Evolutionary conservation across 139 green algal genomes (phyloP).

Genomic region (Limnomonas spitsbergensis): DNA sequence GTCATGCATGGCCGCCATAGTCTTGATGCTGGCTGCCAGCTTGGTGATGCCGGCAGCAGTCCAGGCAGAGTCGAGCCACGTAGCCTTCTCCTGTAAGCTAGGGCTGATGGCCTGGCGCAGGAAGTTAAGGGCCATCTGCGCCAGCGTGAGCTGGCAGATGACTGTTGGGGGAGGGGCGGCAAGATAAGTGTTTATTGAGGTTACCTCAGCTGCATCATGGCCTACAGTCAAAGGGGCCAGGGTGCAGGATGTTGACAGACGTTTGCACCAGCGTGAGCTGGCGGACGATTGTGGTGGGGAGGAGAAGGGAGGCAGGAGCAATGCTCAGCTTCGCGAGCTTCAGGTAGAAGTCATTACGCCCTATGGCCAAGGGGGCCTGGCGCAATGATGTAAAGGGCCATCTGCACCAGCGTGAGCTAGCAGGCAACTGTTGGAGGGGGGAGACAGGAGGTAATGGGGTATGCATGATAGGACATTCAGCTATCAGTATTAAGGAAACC

Average conservation of each 20-base stretch:
- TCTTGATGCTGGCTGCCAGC: neutral
- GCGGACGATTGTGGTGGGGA: neutral
- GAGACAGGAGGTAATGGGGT: too few relatives aligned
- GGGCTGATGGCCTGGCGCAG: conserved; percentile 9
- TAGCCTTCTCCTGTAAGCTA: conserved; percentile 7
- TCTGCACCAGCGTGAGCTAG: conserved; percentile 5
- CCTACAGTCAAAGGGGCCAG: too few relatives aligned
- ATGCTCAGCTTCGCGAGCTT: too few relatives aligned
- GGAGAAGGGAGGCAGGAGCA: neutral
- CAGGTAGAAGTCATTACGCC: too few relatives aligned
- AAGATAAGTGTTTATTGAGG: too few relatives aligned
- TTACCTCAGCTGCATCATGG: too few relatives aligned
- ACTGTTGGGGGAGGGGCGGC: neutral
- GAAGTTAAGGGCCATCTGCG: conserved; percentile 19
- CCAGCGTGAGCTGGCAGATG: neutral
- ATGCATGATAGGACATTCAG: too few relatives aligned
- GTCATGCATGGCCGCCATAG: conserved; percentile 8
- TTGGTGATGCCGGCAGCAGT: neutral
- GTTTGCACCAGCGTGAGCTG: conserved; percentile 2
- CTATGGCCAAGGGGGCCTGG: too few relatives aligned
- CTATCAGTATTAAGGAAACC: too few relatives aligned
- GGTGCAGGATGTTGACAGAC: conserved; percentile 6
- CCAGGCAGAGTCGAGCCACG: conserved; percentile 14
- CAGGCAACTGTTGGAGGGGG: neutral
- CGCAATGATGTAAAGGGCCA: conserved; percentile 13